A percentile compares a stretch with the other conserved stretches of the same genome.
Conservation (phyloP, 2,329 filamentous ascomycete genomes). For the Dactylellina cionopaga region DNA sequence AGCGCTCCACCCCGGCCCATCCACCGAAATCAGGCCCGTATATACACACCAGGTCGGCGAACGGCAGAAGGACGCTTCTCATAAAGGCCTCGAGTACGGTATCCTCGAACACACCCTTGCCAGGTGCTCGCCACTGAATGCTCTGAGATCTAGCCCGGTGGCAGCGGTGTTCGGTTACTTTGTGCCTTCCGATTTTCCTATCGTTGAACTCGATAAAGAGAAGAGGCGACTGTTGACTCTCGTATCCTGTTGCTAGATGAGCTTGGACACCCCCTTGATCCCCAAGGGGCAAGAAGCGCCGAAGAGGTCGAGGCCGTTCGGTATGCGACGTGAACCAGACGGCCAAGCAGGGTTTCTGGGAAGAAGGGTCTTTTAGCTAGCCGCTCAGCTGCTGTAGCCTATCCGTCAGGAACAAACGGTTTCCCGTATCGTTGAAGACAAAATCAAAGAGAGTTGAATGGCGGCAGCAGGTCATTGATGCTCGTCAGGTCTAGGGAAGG, state of each 20-base stretch:
- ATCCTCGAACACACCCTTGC: background rate
- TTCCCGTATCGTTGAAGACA: background rate
- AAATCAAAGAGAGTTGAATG: conserved; percentile 16
- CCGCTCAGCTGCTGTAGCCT: background rate
- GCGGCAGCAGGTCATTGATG: conserved; percentile 10
- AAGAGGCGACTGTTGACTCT: background rate
- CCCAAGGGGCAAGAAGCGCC: background rate
- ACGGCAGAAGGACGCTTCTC: background rate
- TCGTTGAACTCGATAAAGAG: background rate
- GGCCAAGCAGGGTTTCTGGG: background rate
- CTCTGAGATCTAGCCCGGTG: background rate
- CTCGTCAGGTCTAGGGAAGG: background rate
- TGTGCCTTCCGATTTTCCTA: background rate
- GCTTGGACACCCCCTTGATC: background rate
- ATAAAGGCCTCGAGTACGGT: background rate
- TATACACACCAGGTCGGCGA: background rate
- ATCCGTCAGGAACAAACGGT: background rate
- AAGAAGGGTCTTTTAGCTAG: background rate
- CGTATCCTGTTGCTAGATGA: background rate
- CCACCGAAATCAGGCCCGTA: background rate
- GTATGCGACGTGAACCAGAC: conserved; percentile 7
- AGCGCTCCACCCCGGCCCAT: background rate
- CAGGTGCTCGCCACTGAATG: background rate
- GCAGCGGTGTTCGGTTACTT: background rate
- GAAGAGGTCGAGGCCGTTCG: background rate